Conservation (phyloP, 2,329 filamentous ascomycete species). For the Coniochaeta sp. region DNA sequence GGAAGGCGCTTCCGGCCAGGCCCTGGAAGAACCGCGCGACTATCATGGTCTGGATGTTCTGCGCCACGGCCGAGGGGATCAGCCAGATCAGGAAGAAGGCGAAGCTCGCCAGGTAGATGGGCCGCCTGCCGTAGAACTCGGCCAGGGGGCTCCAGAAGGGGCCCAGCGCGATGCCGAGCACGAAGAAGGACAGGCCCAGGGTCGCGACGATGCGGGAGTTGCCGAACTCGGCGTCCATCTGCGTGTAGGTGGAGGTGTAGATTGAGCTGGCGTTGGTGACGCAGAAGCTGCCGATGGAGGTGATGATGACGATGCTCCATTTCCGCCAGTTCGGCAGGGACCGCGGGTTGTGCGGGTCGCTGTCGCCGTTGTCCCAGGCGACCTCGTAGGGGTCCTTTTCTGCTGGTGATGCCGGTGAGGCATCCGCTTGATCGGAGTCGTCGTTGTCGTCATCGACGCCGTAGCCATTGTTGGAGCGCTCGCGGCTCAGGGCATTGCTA, state of each 20-base stretch:
- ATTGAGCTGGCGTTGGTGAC: conserved; percentile 88
- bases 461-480: conserved; percentile 36
- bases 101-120: conserved; percentile 73
- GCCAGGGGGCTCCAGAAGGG: conserved; percentile 59
- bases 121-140: conserved; percentile 75
- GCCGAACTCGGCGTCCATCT: conserved; percentile 69
- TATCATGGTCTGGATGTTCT: conserved; percentile 74
- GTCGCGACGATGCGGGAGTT: conserved; percentile 66
- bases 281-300: conserved; percentile 68
- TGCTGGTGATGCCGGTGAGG: not conserved
- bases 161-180: conserved; percentile 62
- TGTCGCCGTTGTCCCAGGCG: conserved; percentile 58
- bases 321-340: conserved; percentile 59
- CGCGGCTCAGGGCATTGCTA: conserved; percentile 17
- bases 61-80: conserved; percentile 73
- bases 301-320: conserved; percentile 71
- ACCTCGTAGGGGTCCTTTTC: conserved; percentile 57
- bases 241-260: conserved; percentile 74
- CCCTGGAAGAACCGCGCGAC: conserved; percentile 72
- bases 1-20: conserved; percentile 59
- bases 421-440: conserved; percentile 5
- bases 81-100: conserved; percentile 70
- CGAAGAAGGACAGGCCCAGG: conserved; percentile 74
- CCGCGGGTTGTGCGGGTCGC: conserved; percentile 67
- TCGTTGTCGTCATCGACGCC: conserved; percentile 23